Base-by-base conservation (phyloP, 2,329 filamentous ascomycete genomes). In the Didymella glomerata region DNA sequence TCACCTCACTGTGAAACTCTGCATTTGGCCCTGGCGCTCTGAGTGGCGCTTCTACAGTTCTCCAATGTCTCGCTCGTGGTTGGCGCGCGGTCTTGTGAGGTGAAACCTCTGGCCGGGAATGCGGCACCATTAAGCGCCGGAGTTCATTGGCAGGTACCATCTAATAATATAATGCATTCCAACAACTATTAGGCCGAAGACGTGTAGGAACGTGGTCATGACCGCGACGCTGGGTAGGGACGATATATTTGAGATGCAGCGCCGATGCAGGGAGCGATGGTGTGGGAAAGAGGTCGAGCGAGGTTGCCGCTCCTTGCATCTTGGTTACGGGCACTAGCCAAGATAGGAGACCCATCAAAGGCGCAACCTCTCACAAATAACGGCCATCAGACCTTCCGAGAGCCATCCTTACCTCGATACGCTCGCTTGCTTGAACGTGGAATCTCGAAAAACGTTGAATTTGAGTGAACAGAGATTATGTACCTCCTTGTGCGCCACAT, bases 401-500 rank as follows among this genome's bases (percentile, higher is more conserved):
- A 44, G 42, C 20, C 30, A 38, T 27, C 18, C 16, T 14, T 13
- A 27, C 42, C 18, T 24, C 22, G 7, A 34, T 8, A 25, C 18
- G 45, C 45, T 55, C 47, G n/a, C 27, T 30, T 45, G 44, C 3
- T 27, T 34, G 20, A 45, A 50, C 27, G 44, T 22, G 22, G 25
- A 42, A 42, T 48, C 16, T 44, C 22, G 22, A n/a, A 16, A 46
- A 51, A 58, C 18, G 41, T 14, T 50, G 36, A 24, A 59, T 47
- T 53, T 24, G 42, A 46, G 41, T 49, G 42, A 55, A 34, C 52
- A 28, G 50, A 27, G 49, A 57, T 38, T 57, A 57, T 63, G 47
- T 60, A 54, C 53, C 49, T 54, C 52, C 47, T 14, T 56, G 14
- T 44, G 44, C 44, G 44, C 51, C 32, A 32, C 41, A 34, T 5